Percentiles rank a stretch among this genome's conserved stretches.
phyloP scores from a whole-genome alignment of 1,284 basidiomycete species.

The Wallemia ichthyophaga region DNA sequence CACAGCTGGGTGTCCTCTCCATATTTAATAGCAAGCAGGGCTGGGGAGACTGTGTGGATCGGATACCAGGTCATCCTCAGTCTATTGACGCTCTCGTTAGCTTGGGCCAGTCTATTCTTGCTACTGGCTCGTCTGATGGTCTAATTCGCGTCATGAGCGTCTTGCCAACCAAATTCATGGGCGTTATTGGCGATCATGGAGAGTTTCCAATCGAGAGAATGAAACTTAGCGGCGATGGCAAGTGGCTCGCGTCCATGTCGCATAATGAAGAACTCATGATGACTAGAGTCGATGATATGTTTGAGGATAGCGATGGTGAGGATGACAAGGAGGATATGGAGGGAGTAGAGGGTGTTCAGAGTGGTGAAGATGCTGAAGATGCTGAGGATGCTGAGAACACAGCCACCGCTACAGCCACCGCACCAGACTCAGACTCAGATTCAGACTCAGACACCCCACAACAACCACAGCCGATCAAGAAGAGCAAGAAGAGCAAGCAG shows the following conservation, averaged over 20 bases:
- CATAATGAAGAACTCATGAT: conserved; percentile 63
- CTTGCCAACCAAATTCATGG: conserved; percentile 62
- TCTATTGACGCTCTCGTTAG: conserved; percentile 55
- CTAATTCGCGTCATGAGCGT: conserved; percentile 66
- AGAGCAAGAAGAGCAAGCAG: conserved; percentile 11
- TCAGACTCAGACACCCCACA: conserved; percentile 4
- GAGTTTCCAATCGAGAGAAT: conserved; percentile 73
- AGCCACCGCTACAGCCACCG: no score
- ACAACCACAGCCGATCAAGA: conserved; percentile 4
- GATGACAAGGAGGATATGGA: conserved; percentile 5
- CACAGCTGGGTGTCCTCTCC: conserved; percentile 64
- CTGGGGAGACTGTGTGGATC: conserved; percentile 74
- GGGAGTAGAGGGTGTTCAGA: conserved; percentile 5
- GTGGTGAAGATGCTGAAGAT: conserved; percentile 9
- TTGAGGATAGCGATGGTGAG: conserved; percentile 23
- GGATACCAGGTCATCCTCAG: conserved; percentile 65
- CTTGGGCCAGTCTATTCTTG: conserved; percentile 30
- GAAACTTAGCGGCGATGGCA: conserved; percentile 25
- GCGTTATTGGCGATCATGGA: conserved; percentile 66
- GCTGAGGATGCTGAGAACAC: no score
- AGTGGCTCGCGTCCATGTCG: conserved; percentile 75
- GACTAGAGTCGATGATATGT: conserved; percentile 42
- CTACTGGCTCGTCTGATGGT: conserved; percentile 81
- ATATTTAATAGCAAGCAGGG: conserved; percentile 64
- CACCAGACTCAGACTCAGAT: no score